Evolutionary conservation across 129 eudicot genomes (phyloP).

Genomic region (Tagetes erecta): DNA sequence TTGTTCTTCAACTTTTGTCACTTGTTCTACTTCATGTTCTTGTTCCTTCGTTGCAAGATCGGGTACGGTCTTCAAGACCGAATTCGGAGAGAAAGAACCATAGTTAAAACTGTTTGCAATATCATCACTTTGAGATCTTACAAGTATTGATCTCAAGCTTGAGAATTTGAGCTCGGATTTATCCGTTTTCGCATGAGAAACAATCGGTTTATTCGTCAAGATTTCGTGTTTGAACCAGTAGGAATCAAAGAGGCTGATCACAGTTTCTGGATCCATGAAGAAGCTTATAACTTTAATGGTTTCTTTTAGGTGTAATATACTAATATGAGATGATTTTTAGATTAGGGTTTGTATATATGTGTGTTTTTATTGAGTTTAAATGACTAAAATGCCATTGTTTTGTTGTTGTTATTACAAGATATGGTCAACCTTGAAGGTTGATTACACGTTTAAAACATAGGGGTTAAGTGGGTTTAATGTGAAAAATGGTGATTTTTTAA

Average conservation of each 20-base stretch:
- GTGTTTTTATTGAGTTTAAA: neutral
- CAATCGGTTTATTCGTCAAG: slow-evolving; percentile 29
- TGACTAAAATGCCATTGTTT: neutral
- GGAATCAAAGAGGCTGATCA: slow-evolving; percentile 58
- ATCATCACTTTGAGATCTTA: slow-evolving; percentile 48
- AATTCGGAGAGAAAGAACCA: slow-evolving; percentile 49
- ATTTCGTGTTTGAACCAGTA: slow-evolving; percentile 53
- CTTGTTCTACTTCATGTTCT: slow-evolving; percentile 6
- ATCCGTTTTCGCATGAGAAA: slow-evolving; percentile 6
- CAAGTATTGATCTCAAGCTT: slow-evolving; percentile 41
- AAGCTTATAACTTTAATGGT: neutral
- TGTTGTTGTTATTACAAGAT: slow-evolving; percentile 4
- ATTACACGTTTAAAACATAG: slow-evolving; percentile 26
- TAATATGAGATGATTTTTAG: neutral
- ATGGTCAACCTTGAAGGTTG: slow-evolving; percentile 18
- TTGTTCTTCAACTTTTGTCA: neutral
- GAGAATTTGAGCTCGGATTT: slow-evolving; percentile 30
- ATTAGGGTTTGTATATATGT: neutral
- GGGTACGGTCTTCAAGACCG: slow-evolving; percentile 47
- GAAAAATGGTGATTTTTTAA: neutral
- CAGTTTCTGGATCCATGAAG: slow-evolving; percentile 59
- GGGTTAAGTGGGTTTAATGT: neutral
- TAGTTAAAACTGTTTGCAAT: slow-evolving; percentile 34
- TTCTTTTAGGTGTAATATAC: neutral
- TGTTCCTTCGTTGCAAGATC: slow-evolving; percentile 16